phyloP scores from a whole-genome alignment of 768 basidiomycete species.

The Tricholoma hemisulphureum region DNA sequence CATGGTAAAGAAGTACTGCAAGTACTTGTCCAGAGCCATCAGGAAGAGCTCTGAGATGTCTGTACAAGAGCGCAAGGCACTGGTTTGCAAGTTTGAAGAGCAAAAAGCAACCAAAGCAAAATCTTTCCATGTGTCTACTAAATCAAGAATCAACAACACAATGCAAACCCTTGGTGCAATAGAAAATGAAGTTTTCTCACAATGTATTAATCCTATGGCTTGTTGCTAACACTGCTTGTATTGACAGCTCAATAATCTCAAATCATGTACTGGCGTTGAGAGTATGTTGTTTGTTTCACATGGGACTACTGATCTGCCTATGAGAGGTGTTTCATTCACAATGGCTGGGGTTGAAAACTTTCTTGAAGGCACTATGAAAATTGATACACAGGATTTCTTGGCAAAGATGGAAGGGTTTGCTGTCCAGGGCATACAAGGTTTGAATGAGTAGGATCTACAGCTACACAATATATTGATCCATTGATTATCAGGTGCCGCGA shows the following conservation, averaged over 20 bases:
- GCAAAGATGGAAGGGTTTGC: constrained; percentile 14
- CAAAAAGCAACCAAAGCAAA: too few relatives aligned
- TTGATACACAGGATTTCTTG: constrained; percentile 15
- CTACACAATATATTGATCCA: neutral
- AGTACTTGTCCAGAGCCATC: neutral
- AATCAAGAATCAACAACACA: too few relatives aligned
- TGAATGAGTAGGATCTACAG: neutral
- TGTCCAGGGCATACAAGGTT: constrained; percentile 14
- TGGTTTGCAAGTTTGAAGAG: neutral
- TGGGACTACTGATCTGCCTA: neutral
- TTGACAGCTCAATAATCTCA: neutral
- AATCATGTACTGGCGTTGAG: neutral
- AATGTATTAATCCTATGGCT: neutral
- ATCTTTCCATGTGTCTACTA: too few relatives aligned
- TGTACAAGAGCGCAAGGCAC: neutral
- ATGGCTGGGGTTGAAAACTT: constrained; percentile 5
- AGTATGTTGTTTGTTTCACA: neutral
- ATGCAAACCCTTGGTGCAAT: too few relatives aligned
- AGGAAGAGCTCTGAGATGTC: neutral
- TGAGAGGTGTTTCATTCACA: neutral
- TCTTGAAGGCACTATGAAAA: constrained; percentile 6
- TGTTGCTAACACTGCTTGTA: neutral
- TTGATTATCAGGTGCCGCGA: neutral
- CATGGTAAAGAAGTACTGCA: neutral
- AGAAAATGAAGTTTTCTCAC: too few relatives aligned